These are phyloP conservation scores for Cryptococcus amylolentus DNA, from an alignment of 1,284 basidiomycete species.

Conservation along the genomic window DNA sequence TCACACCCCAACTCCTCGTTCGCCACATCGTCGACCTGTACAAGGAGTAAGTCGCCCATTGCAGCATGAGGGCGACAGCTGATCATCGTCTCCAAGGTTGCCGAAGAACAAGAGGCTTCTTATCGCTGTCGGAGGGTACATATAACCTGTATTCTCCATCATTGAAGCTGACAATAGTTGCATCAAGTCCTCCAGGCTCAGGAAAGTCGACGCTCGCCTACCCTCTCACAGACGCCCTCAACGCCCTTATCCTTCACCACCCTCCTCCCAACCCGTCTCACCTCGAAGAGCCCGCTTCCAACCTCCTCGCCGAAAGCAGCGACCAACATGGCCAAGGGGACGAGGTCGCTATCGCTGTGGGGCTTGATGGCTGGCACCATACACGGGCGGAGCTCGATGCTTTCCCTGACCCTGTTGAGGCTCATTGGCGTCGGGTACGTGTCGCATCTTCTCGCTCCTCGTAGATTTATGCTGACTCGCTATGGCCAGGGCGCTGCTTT, in stretches of 20 bases:
- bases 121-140: slow-evolving; percentile 15
- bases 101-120: slow-evolving; percentile 9
- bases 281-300: neutral
- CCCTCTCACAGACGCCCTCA: slow-evolving; percentile 46
- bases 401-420: slow-evolving; percentile 29
- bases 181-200: slow-evolving; percentile 48
- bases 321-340: slow-evolving; percentile 7
- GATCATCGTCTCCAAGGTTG: slow-evolving; percentile 1
- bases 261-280: slow-evolving; percentile 1
- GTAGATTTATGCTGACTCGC: neutral
- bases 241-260: slow-evolving; percentile 26
- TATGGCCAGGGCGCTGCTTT: slow-evolving; percentile 48
- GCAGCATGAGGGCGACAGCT: neutral
- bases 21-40: slow-evolving; percentile 12
- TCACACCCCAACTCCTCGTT: slow-evolving; percentile 10
- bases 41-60: slow-evolving; percentile 10
- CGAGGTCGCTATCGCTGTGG: slow-evolving; percentile 48
- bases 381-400: slow-evolving; percentile 46
- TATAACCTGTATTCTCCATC: neutral
- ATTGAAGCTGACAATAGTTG: slow-evolving; percentile 6
- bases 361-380: slow-evolving; percentile 56
- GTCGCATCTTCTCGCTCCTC: slow-evolving; percentile 45
- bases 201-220: slow-evolving; percentile 54
- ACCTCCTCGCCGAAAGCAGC: slow-evolving; percentile 4
- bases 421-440: slow-evolving; percentile 31